These are phyloP conservation scores for Yarrowia phangngaensis DNA, from an alignment of 805 yeast species.

Conservation along the genomic window DNA sequence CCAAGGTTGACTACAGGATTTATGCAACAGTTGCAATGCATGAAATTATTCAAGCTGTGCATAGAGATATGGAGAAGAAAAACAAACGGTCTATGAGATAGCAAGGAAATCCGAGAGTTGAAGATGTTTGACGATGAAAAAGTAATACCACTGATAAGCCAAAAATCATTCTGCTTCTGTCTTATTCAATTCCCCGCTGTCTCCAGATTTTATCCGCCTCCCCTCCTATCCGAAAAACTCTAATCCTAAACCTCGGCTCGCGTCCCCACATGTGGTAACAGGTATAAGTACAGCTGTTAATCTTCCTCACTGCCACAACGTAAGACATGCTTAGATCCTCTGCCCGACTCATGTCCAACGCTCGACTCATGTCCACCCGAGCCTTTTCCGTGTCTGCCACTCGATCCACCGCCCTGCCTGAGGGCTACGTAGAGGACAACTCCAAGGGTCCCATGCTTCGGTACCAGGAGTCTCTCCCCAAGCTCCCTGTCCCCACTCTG, in stretches of 20 bases:
- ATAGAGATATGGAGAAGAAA: neutral
- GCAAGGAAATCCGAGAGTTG: too few relatives aligned
- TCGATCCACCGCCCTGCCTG: conserved; percentile 31
- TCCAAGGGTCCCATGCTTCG: conserved; percentile 65
- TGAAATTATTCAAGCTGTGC: neutral
- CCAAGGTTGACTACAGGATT: too few relatives aligned
- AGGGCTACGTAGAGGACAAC: conserved; percentile 40
- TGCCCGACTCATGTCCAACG: conserved; percentile 26
- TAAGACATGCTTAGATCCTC: conserved; percentile 26
- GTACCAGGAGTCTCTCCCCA: conserved; percentile 70
- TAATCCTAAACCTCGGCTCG: conserved; percentile 26
- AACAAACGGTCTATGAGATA: too few relatives aligned
- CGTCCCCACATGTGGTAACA: conserved; percentile 26
- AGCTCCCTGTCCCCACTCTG: conserved; percentile 81
- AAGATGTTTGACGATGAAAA: too few relatives aligned
- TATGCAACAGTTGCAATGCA: too few relatives aligned
- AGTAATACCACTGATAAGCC: too few relatives aligned
- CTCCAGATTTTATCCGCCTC: too few relatives aligned
- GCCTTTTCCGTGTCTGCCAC: conserved; percentile 24
- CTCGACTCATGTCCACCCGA: conserved; percentile 26
- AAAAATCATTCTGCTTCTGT: too few relatives aligned
- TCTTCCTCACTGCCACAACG: conserved; percentile 2
- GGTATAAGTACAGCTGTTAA: conserved; percentile 1
- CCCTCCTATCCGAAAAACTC: too few relatives aligned
- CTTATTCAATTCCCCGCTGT: too few relatives aligned